Base-by-base conservation (phyloP, 805 yeast species). In the Yamadazyma nakazawae region DNA sequence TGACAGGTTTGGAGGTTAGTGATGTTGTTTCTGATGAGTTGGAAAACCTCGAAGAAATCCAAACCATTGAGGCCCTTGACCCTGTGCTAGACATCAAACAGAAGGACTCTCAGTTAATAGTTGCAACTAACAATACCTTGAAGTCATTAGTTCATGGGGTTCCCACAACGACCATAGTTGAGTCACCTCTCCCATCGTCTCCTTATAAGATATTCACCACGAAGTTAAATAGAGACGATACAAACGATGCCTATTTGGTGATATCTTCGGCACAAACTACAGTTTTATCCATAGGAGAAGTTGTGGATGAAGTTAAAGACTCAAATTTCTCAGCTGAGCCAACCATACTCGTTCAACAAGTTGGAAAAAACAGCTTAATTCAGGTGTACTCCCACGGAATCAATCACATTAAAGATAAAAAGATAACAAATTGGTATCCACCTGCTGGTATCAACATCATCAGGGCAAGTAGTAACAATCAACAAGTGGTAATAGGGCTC, bases 381-480 rank as follows among this genome's bases (percentile, higher is more conserved):
- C 99, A 92, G 60, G 74, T 92, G 1, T 86, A 87, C 59, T 53
- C 80, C 0, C 74, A 79, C 50, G 96, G 94, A 4, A 68, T 92
- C 18, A 72, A 84, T 13, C 88, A 85, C 54, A 62, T 69, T 4
- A 54, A 64, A 25, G 54, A 54, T 19, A 53, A 64, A 16, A 60
- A 66, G n/a, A 64, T 74, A 12, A 64, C 75, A 0, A 85, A 85
- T 51, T 94, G 98, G 98, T 69, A 64, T 25, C 88, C 96, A 1
- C 96, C 97, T 0, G 81, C 84, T 0, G 96, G 94, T 2, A 78
- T 82, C 17, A 70, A 76, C 19, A 74, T 94, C 34, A 56, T 77
- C 0, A 66, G 70, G n/a, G 84, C 88, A 0, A 60, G 87, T 1
- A 64, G 84, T 2, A 88, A 89, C 14, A 68, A 74, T 19, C 73